Base-by-base conservation (phyloP, 225 moss, liverwort and hornwort genomes). In the Physcomitrium patens region DNA sequence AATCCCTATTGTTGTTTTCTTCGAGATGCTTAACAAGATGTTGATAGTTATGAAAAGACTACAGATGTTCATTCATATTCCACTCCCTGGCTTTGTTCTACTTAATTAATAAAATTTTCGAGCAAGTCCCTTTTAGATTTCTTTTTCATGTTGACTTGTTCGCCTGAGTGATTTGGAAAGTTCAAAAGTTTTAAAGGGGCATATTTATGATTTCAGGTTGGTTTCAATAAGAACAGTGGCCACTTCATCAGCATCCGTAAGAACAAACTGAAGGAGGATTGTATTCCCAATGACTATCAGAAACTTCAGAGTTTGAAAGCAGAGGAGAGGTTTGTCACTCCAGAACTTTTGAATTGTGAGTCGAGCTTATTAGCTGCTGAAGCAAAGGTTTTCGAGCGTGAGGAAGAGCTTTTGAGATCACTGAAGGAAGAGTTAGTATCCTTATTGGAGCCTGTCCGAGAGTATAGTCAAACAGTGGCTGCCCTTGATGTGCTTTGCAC, bases 261-360 rank as follows among this genome's bases (percentile, higher is more conserved):
- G 69, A 89, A 76, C 68, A 84, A 84, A 63, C 60, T 89, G 24
- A 91, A 91, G 72, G 91, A 89, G 49, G 74, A 72, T 65, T 82
- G 54, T 20, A 48, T 86, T 43, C 91, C 91, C 8, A 65, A 85
- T 57, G 82, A 89, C 68, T 91, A 89, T 74, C 84, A 79, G 82
- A 78, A 64, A 71, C 66, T 89, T 64, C 91, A 91, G 79, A 91
- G 89, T 63, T 85, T 88, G 74, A 91, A 89, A 89, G 65, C 86
- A 42, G 91, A 91, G 77, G 89, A 89, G 67, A 86, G 91, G 42
- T 91, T 86, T 67, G 82, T 89, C 56, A 91, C 91, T 50, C 65
- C 84, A 22, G 52, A 70, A n/a, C 86, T 91, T 59, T 67, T 86
- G 78, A 74, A 89, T 68, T 91, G 80, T 71, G 91, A 91, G 67